phyloP scores from a whole-genome alignment of 805 yeast species.

The Lipomyces japonicus region DNA sequence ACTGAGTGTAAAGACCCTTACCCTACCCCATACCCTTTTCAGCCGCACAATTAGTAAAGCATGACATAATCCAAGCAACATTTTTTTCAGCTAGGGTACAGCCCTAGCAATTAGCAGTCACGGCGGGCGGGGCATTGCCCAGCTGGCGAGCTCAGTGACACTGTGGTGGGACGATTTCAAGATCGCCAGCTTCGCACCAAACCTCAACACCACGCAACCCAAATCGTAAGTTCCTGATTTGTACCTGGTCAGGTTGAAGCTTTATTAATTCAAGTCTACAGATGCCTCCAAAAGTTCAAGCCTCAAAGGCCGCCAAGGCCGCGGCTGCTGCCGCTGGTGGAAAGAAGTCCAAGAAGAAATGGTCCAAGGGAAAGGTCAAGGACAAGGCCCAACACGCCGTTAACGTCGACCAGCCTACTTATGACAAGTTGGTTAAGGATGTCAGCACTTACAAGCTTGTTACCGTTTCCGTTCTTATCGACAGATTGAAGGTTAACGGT shows the following conservation, averaged over 20 bases:
- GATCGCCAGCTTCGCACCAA: too few relatives aligned
- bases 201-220: too few relatives aligned
- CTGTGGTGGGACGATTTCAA: too few relatives aligned
- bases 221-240: too few relatives aligned
- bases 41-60: too few relatives aligned
- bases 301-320: conserved; percentile 21
- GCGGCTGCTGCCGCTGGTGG: conserved; percentile 26
- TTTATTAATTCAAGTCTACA: neutral
- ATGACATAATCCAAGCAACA: too few relatives aligned
- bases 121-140: too few relatives aligned
- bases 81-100: too few relatives aligned
- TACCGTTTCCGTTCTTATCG: conserved; percentile 96
- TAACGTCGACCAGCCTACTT: conserved; percentile 94
- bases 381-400: conserved; percentile 99
- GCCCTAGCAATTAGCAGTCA: too few relatives aligned
- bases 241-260: neutral
- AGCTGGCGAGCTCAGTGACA: too few relatives aligned
- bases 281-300: conserved; percentile 26
- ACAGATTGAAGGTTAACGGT: conserved; percentile 99
- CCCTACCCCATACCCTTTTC: too few relatives aligned
- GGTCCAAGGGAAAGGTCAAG: conserved; percentile 99
- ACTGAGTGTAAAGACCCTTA: too few relatives aligned
- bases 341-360: conserved; percentile 78
- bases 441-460: conserved; percentile 98
- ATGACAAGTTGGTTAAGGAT: conserved; percentile 99